phyloP scores from a whole-genome alignment of 2,329 filamentous ascomycete genomes.

The Beauveria sp. region DNA sequence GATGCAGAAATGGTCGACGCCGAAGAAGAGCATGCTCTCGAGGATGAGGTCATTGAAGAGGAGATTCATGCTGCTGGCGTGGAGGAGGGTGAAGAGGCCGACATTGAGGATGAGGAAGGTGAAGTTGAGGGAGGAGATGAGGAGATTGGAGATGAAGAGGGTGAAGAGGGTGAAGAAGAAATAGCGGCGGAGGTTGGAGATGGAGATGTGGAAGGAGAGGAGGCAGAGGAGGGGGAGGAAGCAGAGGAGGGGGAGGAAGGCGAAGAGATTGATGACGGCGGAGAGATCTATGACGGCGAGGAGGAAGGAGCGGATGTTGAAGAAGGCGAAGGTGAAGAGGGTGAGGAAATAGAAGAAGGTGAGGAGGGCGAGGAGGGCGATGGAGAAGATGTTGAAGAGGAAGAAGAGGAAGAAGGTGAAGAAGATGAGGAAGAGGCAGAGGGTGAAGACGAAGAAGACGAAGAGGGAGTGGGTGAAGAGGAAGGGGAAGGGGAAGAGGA shows the following conservation, averaged over 20 bases:
- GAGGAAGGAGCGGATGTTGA: constrained; percentile 14
- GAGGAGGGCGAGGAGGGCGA: constrained; percentile 17
- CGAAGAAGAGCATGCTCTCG: constrained; percentile 9
- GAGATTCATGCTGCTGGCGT: constrained; percentile 21
- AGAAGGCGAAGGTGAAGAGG: constrained; percentile 10
- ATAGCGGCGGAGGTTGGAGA: constrained; percentile 15
- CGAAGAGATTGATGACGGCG: constrained; percentile 16
- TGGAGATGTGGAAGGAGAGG: constrained; percentile 16
- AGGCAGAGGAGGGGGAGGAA: constrained; percentile 19
- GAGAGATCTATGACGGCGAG: constrained; percentile 14
- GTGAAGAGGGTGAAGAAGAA: constrained; percentile 15
- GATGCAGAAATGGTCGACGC: not conserved
- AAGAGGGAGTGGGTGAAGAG: constrained; percentile 13
- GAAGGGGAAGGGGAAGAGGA: constrained; percentile 18
- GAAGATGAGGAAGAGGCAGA: constrained; percentile 11
- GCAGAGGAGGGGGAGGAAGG: constrained; percentile 22
- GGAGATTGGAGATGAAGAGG: constrained; percentile 11
- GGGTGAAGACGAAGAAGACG: constrained; percentile 14
- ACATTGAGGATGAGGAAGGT: constrained; percentile 10
- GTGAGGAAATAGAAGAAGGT: constrained; percentile 6
- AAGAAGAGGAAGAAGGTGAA: constrained; percentile 16
- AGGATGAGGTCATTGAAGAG: constrained; percentile 16
- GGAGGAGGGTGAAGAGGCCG: constrained; percentile 12
- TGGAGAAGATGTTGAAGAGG: constrained; percentile 17
- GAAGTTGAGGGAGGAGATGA: constrained; percentile 17